Evolutionary conservation across 2,329 filamentous ascomycete species (phyloP).

Genomic region (Alternaria sp.): DNA sequence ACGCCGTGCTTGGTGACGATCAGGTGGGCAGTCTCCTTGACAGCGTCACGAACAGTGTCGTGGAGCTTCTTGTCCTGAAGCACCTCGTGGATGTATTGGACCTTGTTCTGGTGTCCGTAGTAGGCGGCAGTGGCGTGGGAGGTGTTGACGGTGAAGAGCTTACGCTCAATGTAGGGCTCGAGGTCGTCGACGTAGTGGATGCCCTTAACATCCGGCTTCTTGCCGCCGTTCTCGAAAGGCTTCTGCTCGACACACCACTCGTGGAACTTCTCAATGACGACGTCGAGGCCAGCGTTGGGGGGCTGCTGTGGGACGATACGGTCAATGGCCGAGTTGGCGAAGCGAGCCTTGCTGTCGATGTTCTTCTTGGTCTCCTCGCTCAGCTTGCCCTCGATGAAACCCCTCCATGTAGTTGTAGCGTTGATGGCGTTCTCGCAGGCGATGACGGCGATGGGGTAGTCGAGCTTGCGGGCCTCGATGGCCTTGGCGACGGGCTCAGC

Average conservation of each 20-base stretch:
- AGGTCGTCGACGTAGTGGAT: slow-evolving; percentile 94
- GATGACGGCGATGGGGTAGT: slow-evolving; percentile 83
- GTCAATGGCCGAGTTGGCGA: slow-evolving; percentile 98
- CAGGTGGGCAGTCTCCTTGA: slow-evolving; percentile 84
- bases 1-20: slow-evolving; percentile 90
- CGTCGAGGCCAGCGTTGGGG: slow-evolving; percentile 78
- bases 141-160: slow-evolving; percentile 99
- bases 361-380: slow-evolving; percentile 68
- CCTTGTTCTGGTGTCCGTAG: slow-evolving; percentile 86
- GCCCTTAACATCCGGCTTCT: slow-evolving; percentile 78
- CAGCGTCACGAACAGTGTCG: slow-evolving; percentile 76
- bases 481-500: slow-evolving; percentile 95
- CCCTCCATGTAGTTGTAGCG: slow-evolving; percentile 85
- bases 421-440: slow-evolving; percentile 98
- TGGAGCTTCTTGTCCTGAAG: slow-evolving; percentile 82
- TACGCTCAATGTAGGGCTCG: slow-evolving; percentile 96
- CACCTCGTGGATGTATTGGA: slow-evolving; percentile 88
- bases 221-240: slow-evolving; percentile 73
- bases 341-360: slow-evolving; percentile 78
- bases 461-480: slow-evolving; percentile 73
- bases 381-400: slow-evolving; percentile 79
- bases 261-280: slow-evolving; percentile 97
- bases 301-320: slow-evolving; percentile 95
- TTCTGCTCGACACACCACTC: slow-evolving; percentile 96
- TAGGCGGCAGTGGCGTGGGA: slow-evolving; percentile 95